Evolutionary conservation across 345 rosid species (phyloP).

Genomic region (Eucalyptus curtisii): DNA sequence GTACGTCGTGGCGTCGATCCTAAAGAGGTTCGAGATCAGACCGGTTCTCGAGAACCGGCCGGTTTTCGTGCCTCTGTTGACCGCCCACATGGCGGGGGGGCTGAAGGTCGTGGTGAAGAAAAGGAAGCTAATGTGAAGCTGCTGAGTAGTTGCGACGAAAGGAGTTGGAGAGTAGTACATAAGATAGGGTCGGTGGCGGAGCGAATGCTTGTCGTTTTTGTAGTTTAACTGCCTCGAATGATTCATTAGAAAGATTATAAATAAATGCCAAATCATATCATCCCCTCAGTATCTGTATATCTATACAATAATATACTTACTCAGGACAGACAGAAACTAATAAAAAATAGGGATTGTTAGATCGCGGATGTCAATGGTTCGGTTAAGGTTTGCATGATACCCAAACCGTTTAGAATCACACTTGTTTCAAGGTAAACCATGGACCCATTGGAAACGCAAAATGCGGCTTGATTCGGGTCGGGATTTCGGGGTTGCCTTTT

Average conservation of each 20-base stretch:
- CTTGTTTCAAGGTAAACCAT: no score
- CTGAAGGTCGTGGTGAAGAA: slow-evolving; percentile 28
- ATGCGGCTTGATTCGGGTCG: no score
- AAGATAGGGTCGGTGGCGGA: not conserved
- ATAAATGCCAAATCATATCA: not conserved
- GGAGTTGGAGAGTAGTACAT: not conserved
- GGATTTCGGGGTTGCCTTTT: no score
- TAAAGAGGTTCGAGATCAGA: slow-evolving; percentile 32
- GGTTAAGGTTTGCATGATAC: no score
- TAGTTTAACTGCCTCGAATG: not conserved
- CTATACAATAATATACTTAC: not conserved
- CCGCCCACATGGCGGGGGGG: slow-evolving; percentile 73
- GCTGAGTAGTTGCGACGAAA: not conserved
- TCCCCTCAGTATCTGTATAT: not conserved
- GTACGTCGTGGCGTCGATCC: slow-evolving; percentile 32
- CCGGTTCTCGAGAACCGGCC: slow-evolving; percentile 28
- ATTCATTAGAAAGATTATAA: not conserved
- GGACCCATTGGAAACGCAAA: no score
- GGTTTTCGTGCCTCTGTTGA: slow-evolving; percentile 45
- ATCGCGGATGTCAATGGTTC: not conserved
- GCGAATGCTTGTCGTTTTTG: not conserved
- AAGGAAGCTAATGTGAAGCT: slow-evolving; percentile 2
- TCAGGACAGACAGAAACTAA: not conserved
- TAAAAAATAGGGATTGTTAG: not conserved
- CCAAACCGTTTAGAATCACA: no score